Base-by-base conservation (phyloP, 2,329 filamentous ascomycete species). In the Trichophyton mentagrophytes region DNA sequence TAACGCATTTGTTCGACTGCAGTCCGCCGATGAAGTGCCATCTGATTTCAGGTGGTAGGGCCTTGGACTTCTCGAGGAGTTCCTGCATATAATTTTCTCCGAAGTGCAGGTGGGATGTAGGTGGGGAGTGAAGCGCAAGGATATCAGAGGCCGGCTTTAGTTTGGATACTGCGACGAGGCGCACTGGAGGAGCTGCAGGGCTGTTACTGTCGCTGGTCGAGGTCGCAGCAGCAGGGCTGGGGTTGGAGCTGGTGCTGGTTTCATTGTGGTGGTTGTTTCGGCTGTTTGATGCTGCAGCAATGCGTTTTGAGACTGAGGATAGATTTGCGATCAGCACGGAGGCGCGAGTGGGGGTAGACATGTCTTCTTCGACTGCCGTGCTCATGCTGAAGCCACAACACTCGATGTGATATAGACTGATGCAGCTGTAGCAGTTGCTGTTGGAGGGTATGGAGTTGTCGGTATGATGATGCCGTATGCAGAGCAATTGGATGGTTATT, bases 1-100 rank as follows among this genome's bases (percentile, higher is more conserved):
- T 82, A 68, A 90, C 90, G 80, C 90, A 96, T 78, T 97, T 96
- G 67, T 91, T 95, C 13, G 88, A 91, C 75, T 99, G 93, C 44
- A 99, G 77, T 0, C 88, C 90, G 44, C 93, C 93, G 71, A 97
- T 99, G 74, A 97, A 96, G 74, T 99, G 93, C 93, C 93, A 99
- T 68, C 82, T 81, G 66, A 99, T 88, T 51, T 77, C 69, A 3
- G 69, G 76, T 0, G 93, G 92, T 9, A 99, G 82, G 20, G 96
- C 72, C 40, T 82, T 81, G 1, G 90, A 87, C 74, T 99, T 99
- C 72, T 95, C 87, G 62, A 82, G 80, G 60, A 99, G 82, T 74
- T 99, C 93, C 74, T 92, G 88, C 3, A 87, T 81, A 77, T 99
- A 99, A 78, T 99, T 99, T 76, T 99, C 93, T 68, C 93, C 93